A percentile compares a stretch with the other conserved stretches of the same genome.
Evolutionary conservation across 768 basidiomycete species (phyloP).

Genomic region (Porphyrellus cyaneotinctus): DNA sequence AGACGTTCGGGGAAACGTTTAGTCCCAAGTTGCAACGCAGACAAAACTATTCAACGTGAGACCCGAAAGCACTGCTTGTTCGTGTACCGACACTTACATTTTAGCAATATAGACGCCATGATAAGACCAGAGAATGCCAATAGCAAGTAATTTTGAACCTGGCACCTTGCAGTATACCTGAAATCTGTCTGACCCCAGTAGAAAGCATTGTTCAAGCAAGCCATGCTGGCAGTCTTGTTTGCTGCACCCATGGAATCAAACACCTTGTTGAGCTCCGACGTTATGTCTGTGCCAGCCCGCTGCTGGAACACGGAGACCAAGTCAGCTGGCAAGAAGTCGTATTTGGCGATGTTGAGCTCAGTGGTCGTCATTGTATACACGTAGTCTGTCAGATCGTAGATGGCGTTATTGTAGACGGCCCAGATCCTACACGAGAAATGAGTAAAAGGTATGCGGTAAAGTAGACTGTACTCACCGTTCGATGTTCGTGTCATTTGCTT

Average conservation of each 20-base stretch:
- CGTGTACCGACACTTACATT: constrained; percentile 44
- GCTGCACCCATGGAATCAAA: constrained; percentile 38
- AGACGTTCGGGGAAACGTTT: constrained; percentile 62
- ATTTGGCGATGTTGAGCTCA: constrained; percentile 39
- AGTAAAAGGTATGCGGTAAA: constrained; percentile 9
- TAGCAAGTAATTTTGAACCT: constrained; percentile 59
- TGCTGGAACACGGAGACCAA: constrained; percentile 54
- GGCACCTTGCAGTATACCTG: constrained; percentile 50
- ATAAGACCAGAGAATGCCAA: constrained; percentile 52
- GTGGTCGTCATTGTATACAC: constrained; percentile 52
- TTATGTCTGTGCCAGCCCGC: constrained; percentile 58
- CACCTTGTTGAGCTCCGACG: constrained; percentile 44
- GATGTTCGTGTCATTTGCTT: constrained; percentile 36
- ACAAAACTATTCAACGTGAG: constrained; percentile 44
- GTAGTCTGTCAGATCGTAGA: constrained; percentile 70
- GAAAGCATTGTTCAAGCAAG: constrained; percentile 61
- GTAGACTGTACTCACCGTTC: constrained; percentile 23
- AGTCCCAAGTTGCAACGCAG: constrained; percentile 56
- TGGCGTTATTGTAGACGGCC: constrained; percentile 52
- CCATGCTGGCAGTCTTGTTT: constrained; percentile 38
- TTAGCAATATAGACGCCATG: constrained; percentile 51
- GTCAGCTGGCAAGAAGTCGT: constrained; percentile 48
- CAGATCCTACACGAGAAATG: constrained; percentile 39
- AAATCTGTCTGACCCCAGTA: constrained; percentile 56
- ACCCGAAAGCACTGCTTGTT: not conserved